Evolutionary conservation across 2,329 filamentous ascomycete genomes (phyloP).

Genomic region (Aspergillus chevalieri): DNA sequence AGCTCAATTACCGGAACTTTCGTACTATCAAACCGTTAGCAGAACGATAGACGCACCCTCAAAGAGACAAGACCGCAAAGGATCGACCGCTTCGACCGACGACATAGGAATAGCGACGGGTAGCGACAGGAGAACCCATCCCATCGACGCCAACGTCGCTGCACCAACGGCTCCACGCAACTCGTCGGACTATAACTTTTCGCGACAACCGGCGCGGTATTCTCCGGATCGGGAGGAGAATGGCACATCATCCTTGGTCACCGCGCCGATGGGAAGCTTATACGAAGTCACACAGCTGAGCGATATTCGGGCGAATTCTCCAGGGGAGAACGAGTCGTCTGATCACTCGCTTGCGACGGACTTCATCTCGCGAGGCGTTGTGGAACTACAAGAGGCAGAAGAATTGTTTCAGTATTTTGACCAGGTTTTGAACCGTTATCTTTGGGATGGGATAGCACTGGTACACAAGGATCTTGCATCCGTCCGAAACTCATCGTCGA

Average conservation of each 20-base stretch:
- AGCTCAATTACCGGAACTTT: constrained; percentile 31
- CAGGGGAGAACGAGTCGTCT: constrained; percentile 24
- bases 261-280: constrained; percentile 42
- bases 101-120: constrained; percentile 14
- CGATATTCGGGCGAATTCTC: constrained; percentile 30
- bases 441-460: constrained; percentile 40
- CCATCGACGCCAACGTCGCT: constrained; percentile 8
- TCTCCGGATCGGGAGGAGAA: constrained; percentile 33
- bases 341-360: constrained; percentile 38
- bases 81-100: constrained; percentile 28
- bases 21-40: constrained; percentile 31
- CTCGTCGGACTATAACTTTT: constrained; percentile 17
- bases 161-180: constrained; percentile 11
- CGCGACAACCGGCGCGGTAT: constrained; percentile 26
- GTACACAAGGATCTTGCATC: constrained; percentile 43
- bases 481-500: constrained; percentile 43
- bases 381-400: constrained; percentile 40
- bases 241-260: constrained; percentile 32
- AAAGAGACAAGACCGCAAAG: constrained; percentile 27
- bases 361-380: constrained; percentile 46
- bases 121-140: constrained; percentile 13
- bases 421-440: constrained; percentile 35
- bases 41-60: constrained; percentile 23
- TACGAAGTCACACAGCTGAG: constrained; percentile 45
- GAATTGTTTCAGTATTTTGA: constrained; percentile 37